Evolutionary conservation across 2,329 filamentous ascomycete species (phyloP), one percentile per base, ranked within the genome.

Genomic region (Sporothrix brunneoviolacea): DNA sequence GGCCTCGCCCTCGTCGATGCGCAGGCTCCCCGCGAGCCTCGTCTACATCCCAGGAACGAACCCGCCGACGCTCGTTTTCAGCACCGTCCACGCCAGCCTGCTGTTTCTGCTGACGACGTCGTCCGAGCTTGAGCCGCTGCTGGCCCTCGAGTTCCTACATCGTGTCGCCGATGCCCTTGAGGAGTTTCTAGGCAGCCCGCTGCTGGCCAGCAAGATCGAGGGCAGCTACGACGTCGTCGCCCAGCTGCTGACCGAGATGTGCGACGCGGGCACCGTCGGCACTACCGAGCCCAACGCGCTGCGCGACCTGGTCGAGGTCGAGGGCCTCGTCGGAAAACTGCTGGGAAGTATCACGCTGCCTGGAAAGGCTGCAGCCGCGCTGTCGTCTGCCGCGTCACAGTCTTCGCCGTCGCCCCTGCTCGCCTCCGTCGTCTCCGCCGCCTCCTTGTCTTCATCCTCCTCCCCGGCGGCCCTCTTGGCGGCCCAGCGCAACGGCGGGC

Each of bases 221-320:
- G 79, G 75, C 58, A 90, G 82, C 67, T 97, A 97, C 69, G 88
- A 97, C 79, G 84, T 97, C 24, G 86, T 94, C 30, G 91, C 91
- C 16, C 93, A 98, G 70, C 72, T 98, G 22, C 75, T 97, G 53
- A 88, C 84, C 55, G 93, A 98, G 70, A 95, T 98, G 86, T 96
- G 93, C 65, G 93, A 98, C 73, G 88, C 84, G 36, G 93, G 93
- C 15, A 79, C 83, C n/a, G 78, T 96, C 32, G 86, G 80, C 40
- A 95, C 89, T 51, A 96, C 91, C 1, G 93, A 98, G 66, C 86
- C 88, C 9, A 97, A 98, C 72, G 88, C 91, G 18, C 70, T 98
- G 61, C 80, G 89, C 60, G 93, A 98, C 64, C 76, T 91, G 13
- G 89, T 98, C 13, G 91, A 96, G 65, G 88, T 94, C 15, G 90